These are phyloP conservation scores for Zasmidium cellare DNA, from an alignment of 2,329 filamentous ascomycete genomes.

Conservation along the genomic window DNA sequence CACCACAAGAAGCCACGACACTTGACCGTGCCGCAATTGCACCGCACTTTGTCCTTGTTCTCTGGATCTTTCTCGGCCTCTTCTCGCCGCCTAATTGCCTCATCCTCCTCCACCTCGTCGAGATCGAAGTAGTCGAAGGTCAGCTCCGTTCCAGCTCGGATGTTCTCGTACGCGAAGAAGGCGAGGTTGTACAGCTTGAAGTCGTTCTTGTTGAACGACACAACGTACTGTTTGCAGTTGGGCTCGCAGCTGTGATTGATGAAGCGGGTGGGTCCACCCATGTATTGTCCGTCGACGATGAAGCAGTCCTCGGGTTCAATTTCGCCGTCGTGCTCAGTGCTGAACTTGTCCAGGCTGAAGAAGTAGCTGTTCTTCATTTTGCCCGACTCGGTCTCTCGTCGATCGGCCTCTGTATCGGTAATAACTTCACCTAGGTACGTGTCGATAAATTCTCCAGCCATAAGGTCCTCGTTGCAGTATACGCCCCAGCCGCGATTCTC, in stretches of 20 bases:
- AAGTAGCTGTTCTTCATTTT: slow-evolving; percentile 75
- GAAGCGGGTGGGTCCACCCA: slow-evolving; percentile 76
- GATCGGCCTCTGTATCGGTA: slow-evolving; percentile 59
- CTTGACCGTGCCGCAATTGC: slow-evolving; percentile 61
- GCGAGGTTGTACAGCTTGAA: slow-evolving; percentile 74
- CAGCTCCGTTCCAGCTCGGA: slow-evolving; percentile 66
- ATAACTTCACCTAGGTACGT: slow-evolving; percentile 68
- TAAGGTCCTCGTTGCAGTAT: slow-evolving; percentile 62
- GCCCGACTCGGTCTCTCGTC: slow-evolving; percentile 59
- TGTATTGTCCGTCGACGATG: slow-evolving; percentile 67
- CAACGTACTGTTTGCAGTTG: slow-evolving; percentile 76
- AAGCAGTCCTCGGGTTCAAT: slow-evolving; percentile 39
- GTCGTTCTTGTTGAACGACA: slow-evolving; percentile 75
- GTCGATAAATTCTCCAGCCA: slow-evolving; percentile 76
- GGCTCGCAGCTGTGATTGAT: slow-evolving; percentile 82
- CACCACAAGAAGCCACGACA: slow-evolving; percentile 71
- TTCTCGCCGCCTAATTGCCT: slow-evolving; percentile 25
- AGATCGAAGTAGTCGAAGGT: slow-evolving; percentile 80
- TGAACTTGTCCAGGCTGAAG: slow-evolving; percentile 79
- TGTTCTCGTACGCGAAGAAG: slow-evolving; percentile 70
- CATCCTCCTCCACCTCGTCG: slow-evolving; percentile 47
- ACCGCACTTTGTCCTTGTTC: slow-evolving; percentile 45
- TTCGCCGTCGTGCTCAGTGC: slow-evolving; percentile 46
- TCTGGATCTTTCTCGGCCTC: slow-evolving; percentile 52
- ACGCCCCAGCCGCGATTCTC: slow-evolving; percentile 76